Evolutionary conservation across 306 rosid species (phyloP), one percentile per base, ranked within the genome.

Genomic region (Rubus idaeus): DNA sequence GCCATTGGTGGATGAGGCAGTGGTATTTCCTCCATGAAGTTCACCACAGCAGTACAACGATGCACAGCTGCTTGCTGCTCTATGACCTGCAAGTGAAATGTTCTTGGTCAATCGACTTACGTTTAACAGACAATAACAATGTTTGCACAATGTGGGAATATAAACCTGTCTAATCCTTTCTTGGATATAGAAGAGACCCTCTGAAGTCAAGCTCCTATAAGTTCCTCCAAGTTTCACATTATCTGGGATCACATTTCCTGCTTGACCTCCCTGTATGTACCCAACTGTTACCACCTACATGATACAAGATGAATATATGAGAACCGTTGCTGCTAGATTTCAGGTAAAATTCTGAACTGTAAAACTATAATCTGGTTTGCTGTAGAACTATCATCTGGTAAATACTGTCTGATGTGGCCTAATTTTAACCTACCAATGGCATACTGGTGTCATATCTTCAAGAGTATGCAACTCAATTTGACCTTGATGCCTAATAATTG

Each of bases 251-350:
- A 81, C 84, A 75, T 81, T 81, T 21, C 8, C 30, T 30, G 80
- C 76, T 52, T 73, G 76, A 23, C 86, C 87, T 41, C 85, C 90
- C 14, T 81, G 74, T 16, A 81, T 68, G 68, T 16, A 75, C 35
- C 85, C 87, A n/a, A 86, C 70, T 14, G 84, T 80, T 23, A 86
- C 83, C 66, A 86, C 87, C 87, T 86, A 78, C 73, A 60, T 52
- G 56, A 39, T 65, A 56, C 64, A 76, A 21, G 42, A 64, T 23
- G 47, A 16, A 75, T 18, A 30, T 30, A 30, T 30, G 35, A 30
- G 35, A 30, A 30, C 35, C 35, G 35, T 30, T 30, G 35, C 35
- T 2, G 35, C 1, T 30, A 30, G 2, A 30, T 30, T 30, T 30
- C 35, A 0, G 35, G 35, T 21, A 10, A 57, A 57, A 57, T n/a